Conservation (phyloP, 2,329 filamentous ascomycete species). For the Diaporthe nobilis region DNA sequence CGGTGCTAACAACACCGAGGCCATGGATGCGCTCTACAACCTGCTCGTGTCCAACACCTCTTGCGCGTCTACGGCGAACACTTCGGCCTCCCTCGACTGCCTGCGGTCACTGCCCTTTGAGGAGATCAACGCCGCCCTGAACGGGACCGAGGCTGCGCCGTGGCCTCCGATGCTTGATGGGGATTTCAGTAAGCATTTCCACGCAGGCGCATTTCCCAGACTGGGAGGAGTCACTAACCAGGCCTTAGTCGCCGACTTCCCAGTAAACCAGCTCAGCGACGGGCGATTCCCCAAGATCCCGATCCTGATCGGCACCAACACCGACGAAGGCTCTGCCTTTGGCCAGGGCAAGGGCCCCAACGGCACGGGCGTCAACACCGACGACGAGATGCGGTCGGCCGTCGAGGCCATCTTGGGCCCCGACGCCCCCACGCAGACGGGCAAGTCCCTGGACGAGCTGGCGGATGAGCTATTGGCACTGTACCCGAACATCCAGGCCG, state of each 20-base stretch:
- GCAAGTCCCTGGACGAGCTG: conserved; percentile 33
- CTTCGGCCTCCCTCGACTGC: conserved; percentile 44
- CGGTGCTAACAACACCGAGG: conserved; percentile 50
- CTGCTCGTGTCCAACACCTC: conserved; percentile 48
- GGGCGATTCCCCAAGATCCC: conserved; percentile 38
- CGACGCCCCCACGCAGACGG: conserved; percentile 29
- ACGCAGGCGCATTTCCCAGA: background rate
- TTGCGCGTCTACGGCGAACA: conserved; percentile 48
- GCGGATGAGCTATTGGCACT: conserved; percentile 33
- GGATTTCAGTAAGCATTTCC: conserved; percentile 36
- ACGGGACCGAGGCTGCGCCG: conserved; percentile 30
- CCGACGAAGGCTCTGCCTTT: conserved; percentile 38
- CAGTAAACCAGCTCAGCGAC: conserved; percentile 29
- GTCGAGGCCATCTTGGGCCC: conserved; percentile 34
- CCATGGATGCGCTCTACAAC: conserved; percentile 49
- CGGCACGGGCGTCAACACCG: conserved; percentile 29
- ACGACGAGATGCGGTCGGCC: conserved; percentile 38
- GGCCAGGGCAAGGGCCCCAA: conserved; percentile 35
- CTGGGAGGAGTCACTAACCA: background rate
- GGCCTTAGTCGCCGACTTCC: conserved; percentile 34
- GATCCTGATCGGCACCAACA: conserved; percentile 39
- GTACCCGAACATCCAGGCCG: conserved; percentile 39
- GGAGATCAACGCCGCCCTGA: conserved; percentile 40
- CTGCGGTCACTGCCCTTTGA: conserved; percentile 41
- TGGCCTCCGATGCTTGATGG: conserved; percentile 42